Conservation (phyloP, 768 basidiomycete genomes). For the Pleurotus platypus region DNA sequence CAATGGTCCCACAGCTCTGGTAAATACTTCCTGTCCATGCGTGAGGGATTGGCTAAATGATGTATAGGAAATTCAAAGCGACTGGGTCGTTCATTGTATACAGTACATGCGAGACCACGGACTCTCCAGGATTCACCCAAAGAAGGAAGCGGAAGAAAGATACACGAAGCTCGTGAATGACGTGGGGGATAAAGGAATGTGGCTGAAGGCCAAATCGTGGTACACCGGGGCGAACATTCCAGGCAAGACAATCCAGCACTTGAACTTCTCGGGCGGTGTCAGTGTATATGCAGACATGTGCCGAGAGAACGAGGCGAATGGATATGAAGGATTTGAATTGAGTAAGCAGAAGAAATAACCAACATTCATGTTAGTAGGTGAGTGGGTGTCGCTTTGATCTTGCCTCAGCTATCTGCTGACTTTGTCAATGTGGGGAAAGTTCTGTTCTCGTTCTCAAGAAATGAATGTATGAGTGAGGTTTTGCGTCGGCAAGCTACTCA, state of each 20-base stretch:
- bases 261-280: slow-evolving; percentile 22
- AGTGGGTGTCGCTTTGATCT: no score
- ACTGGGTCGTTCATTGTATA: slow-evolving; percentile 21
- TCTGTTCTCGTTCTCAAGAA: no score
- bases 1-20: slow-evolving; percentile 21
- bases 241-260: slow-evolving; percentile 16
- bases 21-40: slow-evolving; percentile 9
- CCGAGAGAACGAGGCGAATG: slow-evolving; percentile 14
- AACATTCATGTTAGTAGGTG: no score
- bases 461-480: no score
- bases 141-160: slow-evolving; percentile 10
- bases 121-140: slow-evolving; percentile 10
- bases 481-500: no score
- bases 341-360: no score
- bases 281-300: slow-evolving; percentile 15
- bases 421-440: no score
- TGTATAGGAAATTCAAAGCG: slow-evolving; percentile 19
- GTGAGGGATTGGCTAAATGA: background rate
- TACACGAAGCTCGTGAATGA: slow-evolving; percentile 13
- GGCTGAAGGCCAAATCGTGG: slow-evolving; percentile 20
- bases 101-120: slow-evolving; percentile 13
- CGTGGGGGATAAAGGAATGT: slow-evolving; percentile 11
- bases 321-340: slow-evolving; percentile 3
- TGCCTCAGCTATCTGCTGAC: no score
- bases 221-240: slow-evolving; percentile 23